These are phyloP conservation scores for Inga leiocalycina DNA, from an alignment of 306 rosid species.

Conservation along the genomic window DNA sequence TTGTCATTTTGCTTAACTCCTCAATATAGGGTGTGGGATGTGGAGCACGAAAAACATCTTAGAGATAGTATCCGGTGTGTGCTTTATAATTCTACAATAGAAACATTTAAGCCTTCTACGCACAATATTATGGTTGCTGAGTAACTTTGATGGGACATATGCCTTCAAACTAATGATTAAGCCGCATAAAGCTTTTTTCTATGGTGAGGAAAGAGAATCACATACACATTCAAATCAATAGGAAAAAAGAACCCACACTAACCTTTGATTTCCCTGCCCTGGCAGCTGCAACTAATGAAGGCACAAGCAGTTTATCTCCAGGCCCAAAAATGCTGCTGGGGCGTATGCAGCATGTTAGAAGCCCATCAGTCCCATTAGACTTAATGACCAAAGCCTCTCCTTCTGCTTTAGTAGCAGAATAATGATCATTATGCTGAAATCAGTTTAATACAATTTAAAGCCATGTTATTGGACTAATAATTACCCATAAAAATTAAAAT, in stretches of 20 bases:
- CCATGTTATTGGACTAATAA: slow-evolving; percentile 20
- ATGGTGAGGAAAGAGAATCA: neutral
- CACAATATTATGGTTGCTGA: slow-evolving; percentile 18
- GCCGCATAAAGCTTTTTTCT: neutral
- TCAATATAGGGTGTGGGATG: neutral
- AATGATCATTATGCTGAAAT: slow-evolving; percentile 87
- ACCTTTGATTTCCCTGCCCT: slow-evolving; percentile 94
- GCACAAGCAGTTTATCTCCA: slow-evolving; percentile 85
- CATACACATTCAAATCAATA: slow-evolving; percentile 9
- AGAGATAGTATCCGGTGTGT: neutral
- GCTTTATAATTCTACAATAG: slow-evolving; percentile 3
- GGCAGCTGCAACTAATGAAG: slow-evolving; percentile 77
- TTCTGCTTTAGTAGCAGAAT: slow-evolving; percentile 91
- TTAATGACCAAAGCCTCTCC: slow-evolving; percentile 83
- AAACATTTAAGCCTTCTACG: neutral
- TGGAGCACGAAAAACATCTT: neutral
- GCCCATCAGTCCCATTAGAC: slow-evolving; percentile 79
- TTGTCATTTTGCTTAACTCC: slow-evolving; percentile 18
- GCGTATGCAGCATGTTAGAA: slow-evolving; percentile 89
- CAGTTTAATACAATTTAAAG: slow-evolving; percentile 21
- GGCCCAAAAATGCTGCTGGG: slow-evolving; percentile 98
- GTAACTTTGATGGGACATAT: slow-evolving; percentile 10
- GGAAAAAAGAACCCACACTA: slow-evolving; percentile 10
- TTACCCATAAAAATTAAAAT: slow-evolving; percentile 10
- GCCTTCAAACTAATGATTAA: neutral